phyloP scores from a whole-genome alignment of 1,139 yeast species.

The Pichia sp. region DNA sequence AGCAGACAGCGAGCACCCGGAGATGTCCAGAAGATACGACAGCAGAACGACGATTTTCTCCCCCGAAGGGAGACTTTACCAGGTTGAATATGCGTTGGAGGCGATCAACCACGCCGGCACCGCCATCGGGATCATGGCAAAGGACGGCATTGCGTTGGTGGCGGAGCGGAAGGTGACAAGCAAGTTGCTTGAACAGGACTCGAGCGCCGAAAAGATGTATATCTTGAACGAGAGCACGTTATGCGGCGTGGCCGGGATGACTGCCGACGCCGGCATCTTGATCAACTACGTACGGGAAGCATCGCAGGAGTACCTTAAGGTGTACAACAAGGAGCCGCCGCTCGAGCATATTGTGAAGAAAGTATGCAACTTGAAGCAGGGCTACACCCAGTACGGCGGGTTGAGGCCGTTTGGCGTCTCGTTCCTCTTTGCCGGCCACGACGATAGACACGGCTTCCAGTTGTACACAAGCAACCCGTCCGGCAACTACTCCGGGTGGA shows the following conservation, averaged over 20 bases:
- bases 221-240: conserved; percentile 59
- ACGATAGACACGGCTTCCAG: conserved; percentile 85
- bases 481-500: conserved; percentile 98
- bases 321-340: conserved; percentile 88
- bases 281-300: conserved; percentile 78
- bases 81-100: conserved; percentile 94
- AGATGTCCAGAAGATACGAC: conserved; percentile 80
- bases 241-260: conserved; percentile 97
- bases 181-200: conserved; percentile 88
- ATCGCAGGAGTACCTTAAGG: conserved; percentile 80
- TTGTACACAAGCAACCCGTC: conserved; percentile 94
- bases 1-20: background rate
- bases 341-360: conserved; percentile 85
- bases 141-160: conserved; percentile 92
- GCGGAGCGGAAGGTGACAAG: conserved; percentile 95
- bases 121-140: conserved; percentile 88
- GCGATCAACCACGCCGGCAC: conserved; percentile 98
- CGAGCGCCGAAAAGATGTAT: conserved; percentile 89
- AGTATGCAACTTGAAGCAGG: conserved; percentile 92
- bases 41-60: conserved; percentile 97
- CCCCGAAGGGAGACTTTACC: conserved; percentile 97
- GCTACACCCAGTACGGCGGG: conserved; percentile 98
- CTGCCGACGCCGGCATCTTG: conserved; percentile 92
- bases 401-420: conserved; percentile 97
- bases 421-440: conserved; percentile 93